A percentile compares a stretch with the other conserved stretches of the same genome.
phyloP scores from a whole-genome alignment of 345 rosid species.

The Trapa bicornis region DNA sequence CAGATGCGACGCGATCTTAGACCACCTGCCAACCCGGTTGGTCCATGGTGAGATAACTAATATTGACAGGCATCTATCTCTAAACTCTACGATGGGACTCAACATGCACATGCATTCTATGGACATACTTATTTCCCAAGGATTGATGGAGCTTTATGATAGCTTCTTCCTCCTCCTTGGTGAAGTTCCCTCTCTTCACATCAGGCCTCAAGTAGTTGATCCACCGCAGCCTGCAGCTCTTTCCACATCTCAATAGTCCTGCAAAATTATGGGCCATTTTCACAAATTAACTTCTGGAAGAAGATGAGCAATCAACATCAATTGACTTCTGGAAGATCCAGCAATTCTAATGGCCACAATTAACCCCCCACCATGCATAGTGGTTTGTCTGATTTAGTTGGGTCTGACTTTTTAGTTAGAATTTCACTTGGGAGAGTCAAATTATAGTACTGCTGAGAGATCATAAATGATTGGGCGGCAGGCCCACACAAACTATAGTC shows the following conservation, averaged over 20 bases:
- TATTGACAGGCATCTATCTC: too few relatives aligned
- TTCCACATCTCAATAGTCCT: conserved; percentile 81
- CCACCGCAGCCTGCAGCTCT: conserved; percentile 91
- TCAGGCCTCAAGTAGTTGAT: conserved; percentile 85
- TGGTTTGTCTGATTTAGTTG: background rate
- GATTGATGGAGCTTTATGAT: conserved; percentile 45
- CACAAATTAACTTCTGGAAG: background rate
- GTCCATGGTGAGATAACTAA: too few relatives aligned
- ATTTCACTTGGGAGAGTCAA: too few relatives aligned
- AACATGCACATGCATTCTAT: background rate
- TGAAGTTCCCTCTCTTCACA: conserved; percentile 73
- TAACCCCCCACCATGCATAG: background rate
- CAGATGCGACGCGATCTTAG: conserved; percentile 66
- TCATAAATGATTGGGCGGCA: background rate
- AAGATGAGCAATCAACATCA: background rate
- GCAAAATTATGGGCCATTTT: background rate
- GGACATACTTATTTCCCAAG: conserved; percentile 60
- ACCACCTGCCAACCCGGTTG: conserved; percentile 46
- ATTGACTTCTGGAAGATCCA: background rate
- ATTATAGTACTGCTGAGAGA: background rate
- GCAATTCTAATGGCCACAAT: background rate
- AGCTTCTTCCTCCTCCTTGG: conserved; percentile 55
- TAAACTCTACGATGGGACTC: background rate
- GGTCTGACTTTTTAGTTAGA: background rate
- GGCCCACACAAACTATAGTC: background rate